Evolutionary conservation across 257 asterid genomes (phyloP).

Genomic region (Eucommia ulmoides): DNA sequence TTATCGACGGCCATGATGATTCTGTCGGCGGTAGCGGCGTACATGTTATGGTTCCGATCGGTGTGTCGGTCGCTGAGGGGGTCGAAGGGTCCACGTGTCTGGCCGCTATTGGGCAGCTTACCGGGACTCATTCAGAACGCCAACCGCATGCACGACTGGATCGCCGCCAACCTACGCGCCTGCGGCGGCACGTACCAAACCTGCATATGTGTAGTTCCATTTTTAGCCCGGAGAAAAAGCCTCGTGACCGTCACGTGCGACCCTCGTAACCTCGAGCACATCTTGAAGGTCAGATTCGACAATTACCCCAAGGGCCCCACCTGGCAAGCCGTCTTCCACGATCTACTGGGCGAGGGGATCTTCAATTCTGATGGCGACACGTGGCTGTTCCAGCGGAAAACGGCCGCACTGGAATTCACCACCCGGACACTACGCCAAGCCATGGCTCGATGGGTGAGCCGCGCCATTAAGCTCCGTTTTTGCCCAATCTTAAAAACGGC

Average conservation of each 20-base stretch:
- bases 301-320: slow-evolving; percentile 94
- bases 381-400: slow-evolving; percentile 81
- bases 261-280: slow-evolving; percentile 85
- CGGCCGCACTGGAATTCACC: slow-evolving; percentile 88
- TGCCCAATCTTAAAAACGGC: slow-evolving; percentile 58
- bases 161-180: slow-evolving; percentile 78
- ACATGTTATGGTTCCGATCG: slow-evolving; percentile 77
- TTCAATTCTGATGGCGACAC: slow-evolving; percentile 91
- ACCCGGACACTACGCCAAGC: slow-evolving; percentile 80
- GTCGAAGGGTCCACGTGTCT: slow-evolving; percentile 84
- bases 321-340: slow-evolving; percentile 92
- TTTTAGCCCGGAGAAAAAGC: slow-evolving; percentile 81
- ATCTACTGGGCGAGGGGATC: slow-evolving; percentile 75
- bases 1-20: slow-evolving; percentile 41
- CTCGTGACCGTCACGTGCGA: slow-evolving; percentile 85
- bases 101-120: slow-evolving; percentile 84
- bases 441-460: slow-evolving; percentile 88
- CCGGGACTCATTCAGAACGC: slow-evolving; percentile 75
- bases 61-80: slow-evolving; percentile 65
- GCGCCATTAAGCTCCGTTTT: slow-evolving; percentile 59
- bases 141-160: slow-evolving; percentile 89
- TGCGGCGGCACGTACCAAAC: slow-evolving; percentile 94
- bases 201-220: slow-evolving; percentile 76
- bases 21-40: slow-evolving; percentile 51
- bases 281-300: slow-evolving; percentile 72